A percentile compares a stretch with the other conserved stretches of the same genome.
Evolutionary conservation across 2,329 filamentous ascomycete species (phyloP).

Genomic region (Magnaporthales sp.): DNA sequence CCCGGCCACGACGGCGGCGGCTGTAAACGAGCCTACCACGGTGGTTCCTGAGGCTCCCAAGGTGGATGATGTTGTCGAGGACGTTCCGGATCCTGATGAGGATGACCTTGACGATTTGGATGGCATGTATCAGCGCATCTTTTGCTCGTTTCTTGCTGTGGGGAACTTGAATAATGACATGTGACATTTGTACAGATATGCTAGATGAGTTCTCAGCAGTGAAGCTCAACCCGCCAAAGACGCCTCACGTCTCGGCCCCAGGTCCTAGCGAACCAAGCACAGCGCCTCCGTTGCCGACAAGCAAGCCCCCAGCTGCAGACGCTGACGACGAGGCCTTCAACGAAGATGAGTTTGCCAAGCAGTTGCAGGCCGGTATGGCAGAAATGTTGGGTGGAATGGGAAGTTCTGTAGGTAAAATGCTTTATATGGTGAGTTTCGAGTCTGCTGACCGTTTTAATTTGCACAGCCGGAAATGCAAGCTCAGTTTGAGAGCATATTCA

Average conservation of each 20-base stretch:
- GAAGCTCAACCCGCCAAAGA: slow-evolving; percentile 34
- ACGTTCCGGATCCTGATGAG: slow-evolving; percentile 82
- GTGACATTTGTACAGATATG: slow-evolving; percentile 52
- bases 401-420: slow-evolving; percentile 37
- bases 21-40: background rate
- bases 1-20: background rate
- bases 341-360: slow-evolving; percentile 75
- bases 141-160: background rate
- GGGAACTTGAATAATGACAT: background rate
- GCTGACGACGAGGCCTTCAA: slow-evolving; percentile 34
- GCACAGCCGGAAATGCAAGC: slow-evolving; percentile 61
- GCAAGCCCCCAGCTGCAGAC: slow-evolving; percentile 11
- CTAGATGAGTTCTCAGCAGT: slow-evolving; percentile 79
- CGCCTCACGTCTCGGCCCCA: background rate
- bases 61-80: slow-evolving; percentile 30
- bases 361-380: slow-evolving; percentile 87
- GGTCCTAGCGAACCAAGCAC: slow-evolving; percentile 26
- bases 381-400: slow-evolving; percentile 67
- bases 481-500: slow-evolving; percentile 71
- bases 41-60: slow-evolving; percentile 15
- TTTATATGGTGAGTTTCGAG: background rate
- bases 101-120: slow-evolving; percentile 89
- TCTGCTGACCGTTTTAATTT: background rate
- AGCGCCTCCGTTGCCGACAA: background rate
- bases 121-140: slow-evolving; percentile 40